phyloP scores from a whole-genome alignment of 148 eudicot species.

The Pharnaceum exiguum region DNA sequence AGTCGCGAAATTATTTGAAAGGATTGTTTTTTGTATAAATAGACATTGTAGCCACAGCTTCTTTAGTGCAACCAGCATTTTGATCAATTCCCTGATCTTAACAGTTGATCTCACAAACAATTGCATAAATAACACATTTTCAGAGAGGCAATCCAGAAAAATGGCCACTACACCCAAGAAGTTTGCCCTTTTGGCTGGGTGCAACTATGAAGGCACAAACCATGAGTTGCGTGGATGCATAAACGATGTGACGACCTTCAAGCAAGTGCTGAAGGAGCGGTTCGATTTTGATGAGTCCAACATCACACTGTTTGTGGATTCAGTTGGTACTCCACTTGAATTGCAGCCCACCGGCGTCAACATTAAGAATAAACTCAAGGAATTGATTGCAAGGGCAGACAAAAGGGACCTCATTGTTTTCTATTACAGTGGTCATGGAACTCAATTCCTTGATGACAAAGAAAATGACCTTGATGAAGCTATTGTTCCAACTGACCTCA shows the following conservation, averaged over 20 bases:
- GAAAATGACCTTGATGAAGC: not conserved
- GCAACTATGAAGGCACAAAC: constrained; percentile 20
- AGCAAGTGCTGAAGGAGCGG: constrained; percentile 26
- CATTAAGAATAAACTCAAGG: not conserved
- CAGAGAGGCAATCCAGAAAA: too few species aligned
- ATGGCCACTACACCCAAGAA: too few species aligned
- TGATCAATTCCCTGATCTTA: too few species aligned
- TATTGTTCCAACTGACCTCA: not conserved
- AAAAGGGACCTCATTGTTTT: not conserved
- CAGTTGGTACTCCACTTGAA: not conserved
- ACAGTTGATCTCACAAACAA: too few species aligned
- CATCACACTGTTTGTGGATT: not conserved
- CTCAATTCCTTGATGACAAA: not conserved
- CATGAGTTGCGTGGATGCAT: constrained; percentile 42
- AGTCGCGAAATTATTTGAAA: too few species aligned
- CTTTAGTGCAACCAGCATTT: too few species aligned
- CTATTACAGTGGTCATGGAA: constrained; percentile 2
- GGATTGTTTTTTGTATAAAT: too few species aligned
- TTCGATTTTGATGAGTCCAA: constrained; percentile 28
- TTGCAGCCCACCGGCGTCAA: not conserved
- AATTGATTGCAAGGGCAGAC: not conserved
- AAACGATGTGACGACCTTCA: constrained; percentile 39
- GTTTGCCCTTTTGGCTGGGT: not conserved
- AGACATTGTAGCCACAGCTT: too few species aligned
- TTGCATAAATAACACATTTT: too few species aligned